Evolutionary conservation across 768 basidiomycete species (phyloP).

Genomic region (Boletales sp.): DNA sequence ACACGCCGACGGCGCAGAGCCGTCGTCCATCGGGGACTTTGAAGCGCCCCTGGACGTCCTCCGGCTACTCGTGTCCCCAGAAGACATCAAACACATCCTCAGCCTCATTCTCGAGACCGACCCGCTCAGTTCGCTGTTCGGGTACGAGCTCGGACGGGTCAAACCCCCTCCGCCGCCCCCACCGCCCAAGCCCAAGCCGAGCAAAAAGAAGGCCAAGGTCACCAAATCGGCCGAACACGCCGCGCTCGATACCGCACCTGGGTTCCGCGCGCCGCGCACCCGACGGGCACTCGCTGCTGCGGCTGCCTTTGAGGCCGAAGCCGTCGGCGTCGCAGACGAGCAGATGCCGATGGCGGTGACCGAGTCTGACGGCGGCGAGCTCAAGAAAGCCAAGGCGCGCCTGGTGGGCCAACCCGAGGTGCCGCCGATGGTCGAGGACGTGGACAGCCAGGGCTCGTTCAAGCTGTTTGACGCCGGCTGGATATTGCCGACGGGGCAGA

Average conservation of each 20-base stretch:
- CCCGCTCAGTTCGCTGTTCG: conserved; percentile 66
- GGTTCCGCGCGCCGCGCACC: conserved; percentile 49
- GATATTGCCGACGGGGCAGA: conserved; percentile 76
- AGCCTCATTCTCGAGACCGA: conserved; percentile 53
- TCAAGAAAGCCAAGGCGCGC: conserved; percentile 28
- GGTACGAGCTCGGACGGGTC: conserved; percentile 57
- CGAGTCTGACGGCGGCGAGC: conserved; percentile 12
- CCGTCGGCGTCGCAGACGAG: conserved; percentile 16
- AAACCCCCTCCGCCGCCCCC: conserved; percentile 63
- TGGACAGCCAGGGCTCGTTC: conserved; percentile 73
- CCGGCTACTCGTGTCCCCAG: conserved; percentile 50
- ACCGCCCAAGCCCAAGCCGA: conserved; percentile 39
- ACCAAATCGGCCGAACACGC: conserved; percentile 17
- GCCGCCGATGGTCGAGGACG: conserved; percentile 62
- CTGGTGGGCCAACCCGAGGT: conserved; percentile 32
- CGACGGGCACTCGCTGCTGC: conserved; percentile 41
- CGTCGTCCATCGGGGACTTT: conserved; percentile 60
- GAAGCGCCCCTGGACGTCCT: conserved; percentile 65
- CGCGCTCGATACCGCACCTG: conserved; percentile 39
- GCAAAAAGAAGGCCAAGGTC: conserved; percentile 37
- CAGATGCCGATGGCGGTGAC: background rate
- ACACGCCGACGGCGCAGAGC: conserved; percentile 4
- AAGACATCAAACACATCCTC: conserved; percentile 49
- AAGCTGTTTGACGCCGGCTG: conserved; percentile 81
- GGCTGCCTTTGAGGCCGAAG: conserved; percentile 44